These are phyloP conservation scores for Rhizopogon roseolus DNA, from an alignment of 768 basidiomycete genomes.

Conservation along the genomic window DNA sequence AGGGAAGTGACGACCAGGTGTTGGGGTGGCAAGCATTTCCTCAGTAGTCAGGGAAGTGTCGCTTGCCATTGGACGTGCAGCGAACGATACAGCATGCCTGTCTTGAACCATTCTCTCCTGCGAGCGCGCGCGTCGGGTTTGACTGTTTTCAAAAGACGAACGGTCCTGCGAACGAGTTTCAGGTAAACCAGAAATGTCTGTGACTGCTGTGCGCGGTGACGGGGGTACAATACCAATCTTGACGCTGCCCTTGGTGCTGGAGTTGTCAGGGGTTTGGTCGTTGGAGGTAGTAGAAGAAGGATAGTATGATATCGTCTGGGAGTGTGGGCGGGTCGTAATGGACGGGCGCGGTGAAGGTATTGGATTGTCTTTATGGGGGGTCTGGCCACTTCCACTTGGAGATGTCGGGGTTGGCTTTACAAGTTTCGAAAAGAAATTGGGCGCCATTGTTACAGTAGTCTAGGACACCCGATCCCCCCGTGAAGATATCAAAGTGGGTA, in stretches of 20 bases:
- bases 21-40: slow-evolving; percentile 25
- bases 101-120: slow-evolving; percentile 25
- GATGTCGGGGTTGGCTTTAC: slow-evolving; percentile 17
- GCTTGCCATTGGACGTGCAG: slow-evolving; percentile 21
- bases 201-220: slow-evolving; percentile 16
- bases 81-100: slow-evolving; percentile 29
- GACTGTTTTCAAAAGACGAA: slow-evolving; percentile 10
- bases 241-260: slow-evolving; percentile 17
- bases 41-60: slow-evolving; percentile 15
- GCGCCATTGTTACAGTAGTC: slow-evolving; percentile 13
- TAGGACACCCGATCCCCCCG: neutral
- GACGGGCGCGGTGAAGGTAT: neutral
- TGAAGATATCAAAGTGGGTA: neutral
- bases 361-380: slow-evolving; percentile 1
- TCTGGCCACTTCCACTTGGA: neutral
- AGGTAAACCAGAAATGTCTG: slow-evolving; percentile 10
- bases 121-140: slow-evolving; percentile 25
- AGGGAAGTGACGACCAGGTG: slow-evolving; percentile 10
- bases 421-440: slow-evolving; percentile 27
- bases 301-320: slow-evolving; percentile 8
- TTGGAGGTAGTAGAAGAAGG: slow-evolving; percentile 5
- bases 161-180: slow-evolving; percentile 12
- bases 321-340: neutral
- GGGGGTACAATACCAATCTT: slow-evolving; percentile 28
- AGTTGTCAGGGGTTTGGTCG: slow-evolving; percentile 1